Evolutionary conservation across 1,284 basidiomycete genomes (phyloP), one percentile per base, ranked within the genome.

Genomic region (Rhizoctonia solani): DNA sequence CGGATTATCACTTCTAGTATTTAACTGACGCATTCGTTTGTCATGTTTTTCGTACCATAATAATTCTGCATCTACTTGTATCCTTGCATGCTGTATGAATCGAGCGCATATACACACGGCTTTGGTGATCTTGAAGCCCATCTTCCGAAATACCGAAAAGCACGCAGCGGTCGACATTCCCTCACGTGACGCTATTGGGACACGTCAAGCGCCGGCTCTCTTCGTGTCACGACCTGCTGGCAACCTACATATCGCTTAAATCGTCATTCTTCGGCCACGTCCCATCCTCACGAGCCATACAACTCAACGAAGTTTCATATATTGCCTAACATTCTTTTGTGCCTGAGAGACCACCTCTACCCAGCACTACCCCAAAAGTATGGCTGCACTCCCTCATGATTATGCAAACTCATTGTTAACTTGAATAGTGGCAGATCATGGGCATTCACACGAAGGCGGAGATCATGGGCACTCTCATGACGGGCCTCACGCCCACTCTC

Each of bases 401-500:
- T 39, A 16, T 5, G 8, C 25, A 13, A 32, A 21, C 4, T 30
- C 27, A 6, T 2, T 30, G 23, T 2, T 27, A 5, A 5, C n/a
- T 46, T 6, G 6, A 6, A n/a, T 11, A 65, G 61, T 65, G 61
- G 69, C 52, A 46, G 69, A 66, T 41, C 69, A 69, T 39, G 69
- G 69, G 4, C 69, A 69, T 27, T 67, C 69, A 41, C 69, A 69
- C 34, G 69, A 69, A 30, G 69, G 69, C 25, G 49, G 66, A 25
- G 65, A 67, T 32, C 69, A 66, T 25, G 69, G 69, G 13, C 69
- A 69, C 34, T 67, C 69, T 19, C 69, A 69, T 29, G 69, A 66
- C 25, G 65, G 53, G 1, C 65, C 65, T 11, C 53, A 44, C 4
- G 68, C 53, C 27, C 68, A 65, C 34, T 21, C 67, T 5, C 69